Percentiles rank a stretch among this genome's conserved stretches.
Conservation (phyloP, 2,329 filamentous ascomycete genomes). For the Colletotrichum zoysiae region DNA sequence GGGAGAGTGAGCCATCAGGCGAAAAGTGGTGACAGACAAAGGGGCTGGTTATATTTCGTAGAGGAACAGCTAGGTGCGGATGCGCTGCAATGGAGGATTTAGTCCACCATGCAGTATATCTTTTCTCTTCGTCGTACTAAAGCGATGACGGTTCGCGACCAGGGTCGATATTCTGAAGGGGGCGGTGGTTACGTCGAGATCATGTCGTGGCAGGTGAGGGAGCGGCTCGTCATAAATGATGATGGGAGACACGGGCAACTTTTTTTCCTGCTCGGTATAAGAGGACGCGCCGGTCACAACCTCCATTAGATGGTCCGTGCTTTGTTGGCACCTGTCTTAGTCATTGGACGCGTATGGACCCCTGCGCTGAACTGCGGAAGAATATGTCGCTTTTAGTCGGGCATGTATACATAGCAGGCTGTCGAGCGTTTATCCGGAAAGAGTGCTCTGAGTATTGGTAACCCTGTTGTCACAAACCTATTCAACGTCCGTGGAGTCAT, state of each 20-base stretch:
- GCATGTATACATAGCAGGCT: background rate
- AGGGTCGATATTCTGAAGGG: background rate
- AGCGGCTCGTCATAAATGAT: conserved; percentile 30
- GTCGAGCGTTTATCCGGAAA: background rate
- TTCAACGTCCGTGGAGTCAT: background rate
- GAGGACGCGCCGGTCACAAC: conserved; percentile 25
- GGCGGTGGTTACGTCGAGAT: conserved; percentile 14
- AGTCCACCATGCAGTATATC: background rate
- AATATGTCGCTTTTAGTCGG: background rate
- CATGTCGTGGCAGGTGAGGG: conserved; percentile 18
- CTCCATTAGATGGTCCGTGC: conserved; percentile 9
- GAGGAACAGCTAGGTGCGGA: background rate
- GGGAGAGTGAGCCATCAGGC: conserved; percentile 51
- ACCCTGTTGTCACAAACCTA: background rate
- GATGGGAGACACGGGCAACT: conserved; percentile 29
- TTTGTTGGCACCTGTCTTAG: background rate
- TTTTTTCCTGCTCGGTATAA: conserved; percentile 35
- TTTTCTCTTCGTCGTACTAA: background rate
- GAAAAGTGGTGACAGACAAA: conserved; percentile 7
- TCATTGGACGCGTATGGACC: background rate
- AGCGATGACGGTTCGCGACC: conserved; percentile 2
- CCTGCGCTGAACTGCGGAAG: background rate
- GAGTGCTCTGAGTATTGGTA: background rate
- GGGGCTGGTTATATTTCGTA: background rate
- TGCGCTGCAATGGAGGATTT: background rate